Percentiles rank a stretch among this genome's conserved stretches.
These are phyloP conservation scores for Yueomyces sp. DNA, from an alignment of 1,139 yeast species.

Conservation along the genomic window DNA sequence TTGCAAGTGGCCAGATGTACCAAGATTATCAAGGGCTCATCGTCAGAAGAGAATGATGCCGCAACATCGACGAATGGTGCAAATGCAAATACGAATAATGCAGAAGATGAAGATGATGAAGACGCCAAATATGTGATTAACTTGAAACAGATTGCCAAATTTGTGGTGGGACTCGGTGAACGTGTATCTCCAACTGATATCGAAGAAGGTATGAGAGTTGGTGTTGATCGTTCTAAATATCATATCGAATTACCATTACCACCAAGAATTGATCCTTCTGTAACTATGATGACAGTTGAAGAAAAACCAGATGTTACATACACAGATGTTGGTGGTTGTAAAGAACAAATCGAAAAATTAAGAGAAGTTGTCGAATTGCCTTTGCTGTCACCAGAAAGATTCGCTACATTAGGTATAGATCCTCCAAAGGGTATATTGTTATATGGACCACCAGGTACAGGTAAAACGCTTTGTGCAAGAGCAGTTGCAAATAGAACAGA, in stretches of 20 bases:
- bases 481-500: slow-evolving; percentile 98
- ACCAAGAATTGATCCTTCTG: slow-evolving; percentile 93
- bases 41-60: slow-evolving; percentile 3
- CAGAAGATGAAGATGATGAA: slow-evolving; percentile 45
- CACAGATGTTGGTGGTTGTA: slow-evolving; percentile 94
- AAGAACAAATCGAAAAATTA: slow-evolving; percentile 92
- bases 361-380: slow-evolving; percentile 97
- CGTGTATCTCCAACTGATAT: slow-evolving; percentile 96
- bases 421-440: slow-evolving; percentile 95
- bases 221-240: slow-evolving; percentile 94
- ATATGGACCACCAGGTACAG: slow-evolving; percentile 98
- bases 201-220: slow-evolving; percentile 99
- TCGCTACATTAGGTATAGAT: slow-evolving; percentile 91
- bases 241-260: slow-evolving; percentile 95
- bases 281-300: slow-evolving; percentile 99
- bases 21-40: slow-evolving; percentile 64
- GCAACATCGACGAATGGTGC: slow-evolving; percentile 19
- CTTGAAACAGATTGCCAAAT: slow-evolving; percentile 94
- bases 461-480: slow-evolving; percentile 93
- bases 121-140: slow-evolving; percentile 89
- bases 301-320: slow-evolving; percentile 91
- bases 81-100: slow-evolving; percentile 4
- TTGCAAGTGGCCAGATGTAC: slow-evolving; percentile 98
- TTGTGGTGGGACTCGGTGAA: slow-evolving; percentile 93
- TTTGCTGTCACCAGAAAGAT: slow-evolving; percentile 85